Evolutionary conservation across 139 green algal genomes (phyloP).

Genomic region (Coelastrella sp.): DNA sequence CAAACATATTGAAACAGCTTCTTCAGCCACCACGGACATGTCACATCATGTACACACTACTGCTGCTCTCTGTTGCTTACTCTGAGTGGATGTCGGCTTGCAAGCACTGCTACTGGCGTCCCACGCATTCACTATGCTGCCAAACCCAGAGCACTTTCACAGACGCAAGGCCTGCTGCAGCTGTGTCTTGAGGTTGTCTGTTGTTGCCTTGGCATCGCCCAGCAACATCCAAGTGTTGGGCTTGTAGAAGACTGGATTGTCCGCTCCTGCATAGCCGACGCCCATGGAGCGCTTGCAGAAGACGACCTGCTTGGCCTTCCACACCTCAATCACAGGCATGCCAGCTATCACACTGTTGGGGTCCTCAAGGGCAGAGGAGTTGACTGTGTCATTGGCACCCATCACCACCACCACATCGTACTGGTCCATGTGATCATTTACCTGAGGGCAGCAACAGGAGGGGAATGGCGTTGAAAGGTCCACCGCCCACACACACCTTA

Average conservation of each 20-base stretch:
- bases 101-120: too few relatives aligned
- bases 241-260: constrained; percentile 90
- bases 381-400: constrained; percentile 90
- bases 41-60: too few relatives aligned
- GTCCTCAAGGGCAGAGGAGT: constrained; percentile 89
- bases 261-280: constrained; percentile 86
- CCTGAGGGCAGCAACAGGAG: background rate
- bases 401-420: constrained; percentile 60
- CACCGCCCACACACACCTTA: too few relatives aligned
- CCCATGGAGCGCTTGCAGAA: constrained; percentile 93
- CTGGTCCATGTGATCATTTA: constrained; percentile 74
- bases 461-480: background rate
- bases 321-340: constrained; percentile 81
- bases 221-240: constrained; percentile 89
- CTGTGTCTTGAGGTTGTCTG: constrained; percentile 5
- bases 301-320: constrained; percentile 83
- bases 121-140: too few relatives aligned
- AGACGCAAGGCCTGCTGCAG: background rate
- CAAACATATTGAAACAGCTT: too few relatives aligned
- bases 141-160: background rate
- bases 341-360: constrained; percentile 86
- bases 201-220: constrained; percentile 54
- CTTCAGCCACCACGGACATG: too few relatives aligned
- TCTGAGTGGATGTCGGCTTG: background rate
- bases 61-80: background rate